Base-by-base conservation (phyloP, 345 rosid genomes). In the Heritiera fomes region DNA sequence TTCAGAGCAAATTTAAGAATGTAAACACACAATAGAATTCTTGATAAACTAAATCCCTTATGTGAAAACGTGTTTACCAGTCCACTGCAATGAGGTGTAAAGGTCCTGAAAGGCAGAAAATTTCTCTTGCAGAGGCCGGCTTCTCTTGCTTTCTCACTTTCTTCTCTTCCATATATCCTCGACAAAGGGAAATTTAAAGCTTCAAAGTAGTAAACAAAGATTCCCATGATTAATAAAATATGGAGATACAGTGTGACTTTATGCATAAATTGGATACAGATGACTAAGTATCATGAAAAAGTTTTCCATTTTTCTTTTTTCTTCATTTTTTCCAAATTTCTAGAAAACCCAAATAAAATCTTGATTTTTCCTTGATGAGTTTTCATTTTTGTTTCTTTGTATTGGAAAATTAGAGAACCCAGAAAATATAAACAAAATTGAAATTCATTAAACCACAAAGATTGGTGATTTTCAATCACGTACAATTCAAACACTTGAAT, bases 101-200 rank as follows among this genome's bases (percentile, higher is more conserved):
- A 5, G 97, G 94, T 66, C 97, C 94, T 61, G 87, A 86, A 14
- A 83, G 45, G 76, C 75, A 77, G 78, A 90, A 89, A 30, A 84
- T 85, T 83, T 90, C 83, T 73, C 86, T 82, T 59, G 73, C 80
- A 28, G 87, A 79, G 28, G 80, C 73, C 60, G 77, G 77, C 11
- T 59, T 23, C 13, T 62, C 75, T 58, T 63, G 76, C 55, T 7
- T 75, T 9, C 17, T 71, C n/a, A 10, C 11, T 53, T 62, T 71
- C 67, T 20, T 52, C 32, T 46, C 84, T 58, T 77, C 40, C 80
- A 63, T 81, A 18, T 52, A 59, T 13, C 68, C 75, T 67, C 55
- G 11, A 38, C 62, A 38, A 38, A 49, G 32, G 58, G 20, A 17
- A 7, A 60, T 15, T 5, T 13, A 70, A 40, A 18, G 62, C 70